Evolutionary conservation across 106 monocot species (phyloP).

Genomic region (Phalaenopsis aphrodite): DNA sequence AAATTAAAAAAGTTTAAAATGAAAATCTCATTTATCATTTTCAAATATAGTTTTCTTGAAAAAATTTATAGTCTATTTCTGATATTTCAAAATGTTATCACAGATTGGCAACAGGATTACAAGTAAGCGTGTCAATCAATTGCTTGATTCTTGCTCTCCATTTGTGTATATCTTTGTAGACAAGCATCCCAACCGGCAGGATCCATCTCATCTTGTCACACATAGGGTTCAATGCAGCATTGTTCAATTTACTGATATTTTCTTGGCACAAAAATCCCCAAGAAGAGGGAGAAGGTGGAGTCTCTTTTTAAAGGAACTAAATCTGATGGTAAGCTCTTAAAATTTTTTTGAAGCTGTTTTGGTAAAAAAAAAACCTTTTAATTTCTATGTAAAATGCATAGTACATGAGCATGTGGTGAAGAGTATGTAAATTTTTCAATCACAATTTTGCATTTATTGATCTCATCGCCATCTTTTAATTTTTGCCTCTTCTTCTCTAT

Average conservation of each 20-base stretch:
- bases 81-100: neutral
- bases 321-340: slow-evolving; percentile 43
- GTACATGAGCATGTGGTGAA: neutral
- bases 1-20: neutral
- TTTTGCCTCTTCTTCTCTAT: neutral
- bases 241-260: slow-evolving; percentile 45
- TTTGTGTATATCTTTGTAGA: slow-evolving; percentile 67
- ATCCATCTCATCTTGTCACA: slow-evolving; percentile 87
- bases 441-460: neutral
- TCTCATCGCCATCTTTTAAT: neutral
- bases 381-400: neutral
- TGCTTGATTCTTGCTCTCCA: slow-evolving; percentile 49
- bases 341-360: neutral
- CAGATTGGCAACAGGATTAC: slow-evolving; percentile 93
- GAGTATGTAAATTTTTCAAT: neutral
- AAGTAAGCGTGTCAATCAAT: slow-evolving; percentile 67
- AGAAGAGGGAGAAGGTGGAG: slow-evolving; percentile 37
- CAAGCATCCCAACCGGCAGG: slow-evolving; percentile 77
- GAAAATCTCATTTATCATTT: neutral
- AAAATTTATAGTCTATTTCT: neutral
- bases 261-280: slow-evolving; percentile 33
- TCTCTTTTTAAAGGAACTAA: slow-evolving; percentile 37
- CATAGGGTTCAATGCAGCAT: slow-evolving; percentile 73
- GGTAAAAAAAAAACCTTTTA: neutral
- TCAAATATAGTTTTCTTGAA: slow-evolving; percentile 2